Evolutionary conservation across 2,329 filamentous ascomycete species (phyloP), one percentile per base, ranked within the genome.

Genomic region (Ilyonectria robusta): DNA sequence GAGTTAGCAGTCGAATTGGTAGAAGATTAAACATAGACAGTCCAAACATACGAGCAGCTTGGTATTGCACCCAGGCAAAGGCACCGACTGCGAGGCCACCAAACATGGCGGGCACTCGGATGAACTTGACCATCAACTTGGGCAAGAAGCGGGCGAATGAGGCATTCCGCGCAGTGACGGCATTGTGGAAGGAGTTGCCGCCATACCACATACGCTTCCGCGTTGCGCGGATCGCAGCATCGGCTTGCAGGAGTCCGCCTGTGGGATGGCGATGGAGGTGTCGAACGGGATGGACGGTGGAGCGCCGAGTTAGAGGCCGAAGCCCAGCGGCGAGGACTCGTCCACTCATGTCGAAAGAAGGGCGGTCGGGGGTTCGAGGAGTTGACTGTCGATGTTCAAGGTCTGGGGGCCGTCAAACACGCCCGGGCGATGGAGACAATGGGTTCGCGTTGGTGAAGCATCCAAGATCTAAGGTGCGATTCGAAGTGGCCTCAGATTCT

Each of bases 51-150:
- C 93, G 93, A 62, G 92, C 91, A 70, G 96, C 95, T 82, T 99
- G 96, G 79, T 99, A 98, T 79, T 99, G 96, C 55, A 99, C 84
- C 87, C 97, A 99, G 29, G 94, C 94, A 66, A 97, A 84, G 3
- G 93, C 93, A 15, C 94, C 95, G 72, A 99, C 89, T 77, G 94
- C 93, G 53, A 95, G 88, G 47, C 94, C 94, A 47, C 95, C 96
- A 76, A 97, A 95, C 84, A 98, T 92, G 65, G 96, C 96, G 21
- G 96, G 96, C 61, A 97, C 86, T 63, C 94, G 90, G 40, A 91
- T 88, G 74, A 99, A 92, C 84, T 98, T 99, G 77, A 96, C 82
- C n/a, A 96, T 91, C 57, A 99, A 86, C 79, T 94, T 95, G 2
- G 97, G 97, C 35, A 99, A 84, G 67, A 91, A 85, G 55, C 90